Evolutionary conservation across 352 stramenopile species (phyloP), one percentile per base, ranked within the genome.

Genomic region (Thraustotheca clavata): DNA sequence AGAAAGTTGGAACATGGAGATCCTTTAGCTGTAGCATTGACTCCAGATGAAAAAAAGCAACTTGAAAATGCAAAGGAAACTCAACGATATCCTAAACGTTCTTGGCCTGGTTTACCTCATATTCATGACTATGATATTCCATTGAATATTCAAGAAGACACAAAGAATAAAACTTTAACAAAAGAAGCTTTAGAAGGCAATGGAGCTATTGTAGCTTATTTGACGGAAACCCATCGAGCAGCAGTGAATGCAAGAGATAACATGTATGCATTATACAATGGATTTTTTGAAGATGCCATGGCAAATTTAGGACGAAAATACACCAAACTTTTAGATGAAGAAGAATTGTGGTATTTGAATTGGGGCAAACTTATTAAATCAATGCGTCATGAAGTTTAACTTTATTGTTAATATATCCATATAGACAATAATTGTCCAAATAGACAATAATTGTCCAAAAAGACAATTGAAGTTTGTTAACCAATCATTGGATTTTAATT

Each of bases 161-260:
- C 36, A 6, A 62, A 67, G 32, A 31, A 60, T 11, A 33, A 59
- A 20, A 16, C 54, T 6, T 52, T 52, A 18, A 7, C 20, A 46
- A 62, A 31, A 32, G 69, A 29, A 34, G 77, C 20, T 29, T 36
- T 60, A n/a, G n/a, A 59, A 49, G 0, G 67, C 59, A 35, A 83
- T 22, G 75, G 75, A 0, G 68, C 69, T 3, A 82, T 77, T 32
- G 67, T 74, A 2, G 66, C 69, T 26, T 69, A 88, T 40, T 71
- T 90, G 41, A 88, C 77, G 1, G 73, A 82, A 8, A 76, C 79
- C 9, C 80, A 90, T 40, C 76, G 80, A 16, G 73, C 69, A 16
- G 69, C 87, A 4, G 61, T 90, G n/a, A 38, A 68, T 43, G 62
- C 54, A 16, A 76, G 80, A 48, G 74, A 90, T 26, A 43, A 63